phyloP scores from a whole-genome alignment of 106 monocot species.

The Allium cepa region DNA sequence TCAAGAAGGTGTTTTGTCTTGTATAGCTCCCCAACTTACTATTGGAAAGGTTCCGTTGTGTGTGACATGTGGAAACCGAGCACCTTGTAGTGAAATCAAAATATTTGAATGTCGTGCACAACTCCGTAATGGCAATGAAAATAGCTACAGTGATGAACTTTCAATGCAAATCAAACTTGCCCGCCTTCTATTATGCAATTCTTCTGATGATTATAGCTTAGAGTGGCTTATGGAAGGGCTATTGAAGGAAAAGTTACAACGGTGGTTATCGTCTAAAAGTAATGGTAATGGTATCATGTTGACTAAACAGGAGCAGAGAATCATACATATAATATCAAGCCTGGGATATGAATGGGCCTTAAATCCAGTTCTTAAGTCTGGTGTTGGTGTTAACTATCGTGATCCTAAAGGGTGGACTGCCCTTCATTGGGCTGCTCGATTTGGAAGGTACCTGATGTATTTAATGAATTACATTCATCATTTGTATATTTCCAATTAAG shows the following conservation, averaged over 20 bases:
- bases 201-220: slow-evolving; percentile 5
- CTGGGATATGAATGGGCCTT: slow-evolving; percentile 93
- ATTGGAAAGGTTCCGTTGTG: slow-evolving; percentile 42
- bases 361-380: slow-evolving; percentile 47
- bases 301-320: slow-evolving; percentile 65
- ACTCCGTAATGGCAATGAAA: slow-evolving; percentile 2
- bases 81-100: slow-evolving; percentile 53
- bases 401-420: slow-evolving; percentile 96
- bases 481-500: too few species aligned
- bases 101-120: slow-evolving; percentile 47
- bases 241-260: slow-evolving; percentile 47
- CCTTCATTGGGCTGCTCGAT: slow-evolving; percentile 96
- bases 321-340: slow-evolving; percentile 79
- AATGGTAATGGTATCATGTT: slow-evolving; percentile 17
- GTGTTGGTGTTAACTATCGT: slow-evolving; percentile 83
- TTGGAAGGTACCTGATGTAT: slow-evolving; percentile 59
- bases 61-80: slow-evolving; percentile 48
- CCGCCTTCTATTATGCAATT: slow-evolving; percentile 29
- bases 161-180: slow-evolving; percentile 32
- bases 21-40: slow-evolving; percentile 38
- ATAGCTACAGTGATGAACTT: slow-evolving; percentile 29
- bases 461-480: too few species aligned
- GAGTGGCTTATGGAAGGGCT: slow-evolving; percentile 46
- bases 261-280: slow-evolving; percentile 41
- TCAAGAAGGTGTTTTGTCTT: slow-evolving; percentile 50